Conservation (phyloP, 1,139 yeast species). For the Pichia sorboxylosa region DNA sequence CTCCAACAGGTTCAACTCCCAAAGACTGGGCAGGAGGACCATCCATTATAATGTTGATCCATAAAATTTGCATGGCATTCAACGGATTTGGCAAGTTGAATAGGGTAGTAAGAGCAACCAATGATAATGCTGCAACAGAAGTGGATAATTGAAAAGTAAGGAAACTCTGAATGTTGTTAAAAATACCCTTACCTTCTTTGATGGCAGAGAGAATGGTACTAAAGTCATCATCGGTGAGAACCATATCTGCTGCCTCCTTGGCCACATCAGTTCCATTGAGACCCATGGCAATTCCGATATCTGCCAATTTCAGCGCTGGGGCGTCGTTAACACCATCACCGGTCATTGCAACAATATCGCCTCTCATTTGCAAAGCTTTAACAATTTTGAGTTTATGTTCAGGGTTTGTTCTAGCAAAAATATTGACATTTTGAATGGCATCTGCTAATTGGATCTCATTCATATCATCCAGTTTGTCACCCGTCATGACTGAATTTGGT, state of each 20-base stretch:
- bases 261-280: conserved; percentile 96
- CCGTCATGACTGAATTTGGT: conserved; percentile 60
- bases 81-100: conserved; percentile 90
- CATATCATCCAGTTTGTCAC: conserved; percentile 67
- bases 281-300: conserved; percentile 97
- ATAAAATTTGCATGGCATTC: conserved; percentile 94
- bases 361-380: conserved; percentile 80
- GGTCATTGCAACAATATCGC: conserved; percentile 97
- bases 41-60: conserved; percentile 97
- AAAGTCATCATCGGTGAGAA: conserved; percentile 90
- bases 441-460: conserved; percentile 57
- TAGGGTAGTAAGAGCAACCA: conserved; percentile 78
- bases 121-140: conserved; percentile 84
- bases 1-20: conserved; percentile 96
- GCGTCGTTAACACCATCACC: conserved; percentile 99
- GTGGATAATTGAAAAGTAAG: conserved; percentile 91
- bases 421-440: conserved; percentile 71
- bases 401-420: conserved; percentile 94
- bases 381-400: conserved; percentile 91
- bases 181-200: conserved; percentile 94
- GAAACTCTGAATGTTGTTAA: conserved; percentile 86
- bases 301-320: conserved; percentile 95
- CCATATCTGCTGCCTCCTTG: conserved; percentile 97
- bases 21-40: conserved; percentile 98
- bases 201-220: conserved; percentile 86